Base-by-base conservation (phyloP, 805 yeast species). In the Brettanomyces bruxellensis region DNA sequence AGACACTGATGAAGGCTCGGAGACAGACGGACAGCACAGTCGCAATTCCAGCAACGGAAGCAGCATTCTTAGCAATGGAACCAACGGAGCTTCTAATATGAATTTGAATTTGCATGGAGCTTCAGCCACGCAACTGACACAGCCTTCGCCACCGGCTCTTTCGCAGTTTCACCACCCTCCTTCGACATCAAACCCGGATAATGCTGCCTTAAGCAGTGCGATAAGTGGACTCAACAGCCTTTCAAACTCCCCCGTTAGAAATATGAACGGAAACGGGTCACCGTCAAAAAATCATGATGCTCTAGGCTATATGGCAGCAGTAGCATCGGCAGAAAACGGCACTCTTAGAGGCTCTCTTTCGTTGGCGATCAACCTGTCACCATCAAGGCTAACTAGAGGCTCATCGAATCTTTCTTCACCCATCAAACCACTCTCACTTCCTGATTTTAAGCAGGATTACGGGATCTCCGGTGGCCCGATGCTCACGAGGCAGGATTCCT, bases 271-370 rank as follows among this genome's bases (percentile, higher is more conserved):
- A n/a, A n/a, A 28, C 3, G 32, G 32, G 2, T 28, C 32, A 7
- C 32, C 32, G 7, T 28, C 32, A 2, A 28, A 28, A 14, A 18
- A 35, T 40, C 18, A 18, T 5, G 63, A 58, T 34, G 59, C 62
- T 13, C 47, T 61, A 41, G 58, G 51, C 41, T 60, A 51, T 41
- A 55, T 59, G 11, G 51, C 62, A 9, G 55, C 62, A 4, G 60
- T 62, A 3, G 59, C 18, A 35, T 35, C 38, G 8, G 38, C 38
- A 8, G 18, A n/a, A 14, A 34, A 25, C 58, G 45, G 45, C 56
- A 32, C 32, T 53, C 34, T 32, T 51, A 43, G 45, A 51, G 47
- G 41, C 45, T 28, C 48, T 3, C 13, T 23, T 18, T 18, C 18
- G 1, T 25, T 23, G 24, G 18, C 45, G 9, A 13, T 40, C 13